Percentiles rank a stretch among this genome's conserved stretches.
These are phyloP conservation scores for Chloranthus sessilifolius DNA, from an alignment of 164 flowering plant genomes.

Conservation along the genomic window DNA sequence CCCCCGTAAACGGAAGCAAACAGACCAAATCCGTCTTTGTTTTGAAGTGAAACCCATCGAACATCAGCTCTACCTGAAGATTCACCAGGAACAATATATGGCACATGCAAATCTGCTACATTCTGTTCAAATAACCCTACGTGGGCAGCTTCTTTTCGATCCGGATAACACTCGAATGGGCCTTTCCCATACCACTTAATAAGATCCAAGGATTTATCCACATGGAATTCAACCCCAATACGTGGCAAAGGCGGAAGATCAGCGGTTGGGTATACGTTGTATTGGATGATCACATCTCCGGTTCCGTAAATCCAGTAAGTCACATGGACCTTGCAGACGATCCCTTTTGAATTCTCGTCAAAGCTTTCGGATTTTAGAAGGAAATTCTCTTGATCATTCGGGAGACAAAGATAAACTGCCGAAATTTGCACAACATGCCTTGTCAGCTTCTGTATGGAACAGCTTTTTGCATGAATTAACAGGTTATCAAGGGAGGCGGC, in stretches of 20 bases:
- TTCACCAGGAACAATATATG: constrained; percentile 89
- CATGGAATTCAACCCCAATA: constrained; percentile 75
- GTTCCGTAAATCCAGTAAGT: constrained; percentile 63
- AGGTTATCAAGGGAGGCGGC: constrained; percentile 54
- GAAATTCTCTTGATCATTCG: constrained; percentile 22
- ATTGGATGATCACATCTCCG: constrained; percentile 75
- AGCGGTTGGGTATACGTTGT: constrained; percentile 50
- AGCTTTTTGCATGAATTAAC: constrained; percentile 47
- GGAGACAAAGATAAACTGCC: constrained; percentile 39
- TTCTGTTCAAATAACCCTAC: constrained; percentile 62
- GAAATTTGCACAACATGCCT: constrained; percentile 40
- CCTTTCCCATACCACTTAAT: constrained; percentile 89
- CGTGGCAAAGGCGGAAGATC: constrained; percentile 96
- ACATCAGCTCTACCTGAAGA: constrained; percentile 87
- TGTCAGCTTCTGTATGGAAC: constrained; percentile 38
- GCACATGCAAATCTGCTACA: constrained; percentile 79
- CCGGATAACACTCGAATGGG: constrained; percentile 98
- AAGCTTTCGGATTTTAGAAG: constrained; percentile 8
- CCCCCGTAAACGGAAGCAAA: constrained; percentile 63
- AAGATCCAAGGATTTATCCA: constrained; percentile 58
- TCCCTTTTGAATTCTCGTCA: no score
- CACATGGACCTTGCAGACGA: constrained; percentile 41
- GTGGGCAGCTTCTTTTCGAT: constrained; percentile 86
- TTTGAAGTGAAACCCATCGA: constrained; percentile 76
- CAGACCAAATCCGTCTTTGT: constrained; percentile 65